phyloP scores from a whole-genome alignment of 805 yeast genomes.

The Wickerhamomyces strasburgensis region DNA sequence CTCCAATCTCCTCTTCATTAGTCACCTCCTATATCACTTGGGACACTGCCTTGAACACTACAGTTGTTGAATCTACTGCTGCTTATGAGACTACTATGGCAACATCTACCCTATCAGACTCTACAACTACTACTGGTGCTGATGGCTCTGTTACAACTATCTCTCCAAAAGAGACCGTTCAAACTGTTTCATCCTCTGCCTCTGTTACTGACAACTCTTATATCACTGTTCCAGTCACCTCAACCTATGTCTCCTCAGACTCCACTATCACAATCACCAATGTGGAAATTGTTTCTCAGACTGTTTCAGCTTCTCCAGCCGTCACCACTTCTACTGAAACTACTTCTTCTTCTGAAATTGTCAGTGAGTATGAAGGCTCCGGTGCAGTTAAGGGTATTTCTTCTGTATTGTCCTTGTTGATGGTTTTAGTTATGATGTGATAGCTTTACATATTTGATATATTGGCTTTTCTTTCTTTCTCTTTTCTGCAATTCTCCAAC shows the following conservation, averaged over 20 bases:
- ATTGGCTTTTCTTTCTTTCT: too few species aligned
- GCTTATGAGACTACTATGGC: neutral
- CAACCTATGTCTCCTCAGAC: neutral
- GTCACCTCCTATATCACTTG: neutral
- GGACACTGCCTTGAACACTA: neutral
- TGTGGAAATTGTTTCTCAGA: neutral
- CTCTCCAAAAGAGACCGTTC: neutral
- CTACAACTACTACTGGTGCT: neutral
- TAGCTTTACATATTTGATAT: too few species aligned
- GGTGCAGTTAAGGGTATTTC: conserved; percentile 3
- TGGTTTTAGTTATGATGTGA: conserved; percentile 1
- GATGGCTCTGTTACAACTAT: neutral
- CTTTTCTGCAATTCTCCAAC: too few species aligned
- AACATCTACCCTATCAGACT: neutral
- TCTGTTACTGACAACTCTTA: too few species aligned
- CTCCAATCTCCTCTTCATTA: neutral
- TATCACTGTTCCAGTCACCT: too few species aligned
- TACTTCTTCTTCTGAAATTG: conserved; percentile 1
- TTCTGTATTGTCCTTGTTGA: conserved; percentile 2
- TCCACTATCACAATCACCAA: neutral
- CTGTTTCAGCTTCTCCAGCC: neutral
- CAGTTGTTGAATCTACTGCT: neutral
- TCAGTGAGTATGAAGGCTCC: conserved; percentile 4
- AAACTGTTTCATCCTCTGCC: neutral
- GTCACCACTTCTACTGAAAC: too few species aligned